A percentile compares a stretch with the other conserved stretches of the same genome.
phyloP scores from a whole-genome alignment of 768 basidiomycete species.

The Termitomyces sp. region DNA sequence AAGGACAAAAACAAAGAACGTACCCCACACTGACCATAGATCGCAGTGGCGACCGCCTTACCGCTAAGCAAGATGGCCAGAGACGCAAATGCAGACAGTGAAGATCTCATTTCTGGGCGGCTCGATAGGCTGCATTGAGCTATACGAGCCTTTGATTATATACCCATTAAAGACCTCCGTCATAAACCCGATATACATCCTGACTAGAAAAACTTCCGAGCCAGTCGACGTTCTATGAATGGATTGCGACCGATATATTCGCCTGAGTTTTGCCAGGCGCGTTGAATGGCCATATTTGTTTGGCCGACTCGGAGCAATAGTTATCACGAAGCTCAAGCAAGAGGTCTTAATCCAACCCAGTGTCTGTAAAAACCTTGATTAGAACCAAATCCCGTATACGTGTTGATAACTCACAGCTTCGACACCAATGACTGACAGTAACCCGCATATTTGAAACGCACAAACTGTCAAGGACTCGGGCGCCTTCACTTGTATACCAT shows the following conservation, averaged over 20 bases:
- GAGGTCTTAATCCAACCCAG: neutral
- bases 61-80: slow-evolving; percentile 26
- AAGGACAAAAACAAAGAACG: slow-evolving; percentile 12
- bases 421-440: neutral
- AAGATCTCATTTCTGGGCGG: slow-evolving; percentile 22
- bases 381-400: neutral
- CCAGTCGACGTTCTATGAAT: neutral
- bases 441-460: neutral
- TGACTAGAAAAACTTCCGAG: neutral
- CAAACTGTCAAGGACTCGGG: neutral
- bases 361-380: neutral
- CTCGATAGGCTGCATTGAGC: neutral
- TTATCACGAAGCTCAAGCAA: neutral
- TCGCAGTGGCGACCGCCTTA: slow-evolving; percentile 28
- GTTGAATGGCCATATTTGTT: neutral
- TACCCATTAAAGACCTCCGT: slow-evolving; percentile 14
- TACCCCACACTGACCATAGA: slow-evolving; percentile 51
- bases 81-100: slow-evolving; percentile 25
- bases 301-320: slow-evolving; percentile 8
- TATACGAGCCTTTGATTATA: slow-evolving; percentile 7
- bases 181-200: slow-evolving; percentile 27
- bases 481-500: neutral
- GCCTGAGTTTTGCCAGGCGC: slow-evolving; percentile 13
- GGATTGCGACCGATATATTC: slow-evolving; percentile 2
- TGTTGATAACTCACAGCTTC: too few species aligned